phyloP scores from a whole-genome alignment of 73 alveolate genomes.

The Paraurostyla sp. region DNA sequence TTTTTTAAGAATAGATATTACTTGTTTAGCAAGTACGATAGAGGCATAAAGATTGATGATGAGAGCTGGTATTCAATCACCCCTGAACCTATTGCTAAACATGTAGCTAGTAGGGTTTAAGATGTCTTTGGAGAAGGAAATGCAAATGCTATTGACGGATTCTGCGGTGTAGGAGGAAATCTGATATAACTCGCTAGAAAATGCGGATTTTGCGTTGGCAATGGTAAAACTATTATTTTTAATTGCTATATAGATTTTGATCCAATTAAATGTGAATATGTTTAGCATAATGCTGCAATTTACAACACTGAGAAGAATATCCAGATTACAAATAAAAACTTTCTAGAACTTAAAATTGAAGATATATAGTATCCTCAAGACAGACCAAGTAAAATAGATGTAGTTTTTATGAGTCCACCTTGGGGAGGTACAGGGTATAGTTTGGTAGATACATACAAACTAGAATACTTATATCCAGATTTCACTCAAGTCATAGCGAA shows the following conservation, averaged over 20 bases:
- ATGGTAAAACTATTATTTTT: background rate
- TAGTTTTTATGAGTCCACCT: slow-evolving; percentile 89
- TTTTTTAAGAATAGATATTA: slow-evolving; percentile 88
- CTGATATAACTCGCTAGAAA: slow-evolving; percentile 74
- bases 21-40: slow-evolving; percentile 91
- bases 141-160: slow-evolving; percentile 87
- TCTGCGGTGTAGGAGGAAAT: slow-evolving; percentile 97
- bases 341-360: slow-evolving; percentile 42
- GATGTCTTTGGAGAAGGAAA: slow-evolving; percentile 52
- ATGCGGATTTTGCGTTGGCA: slow-evolving; percentile 48
- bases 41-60: slow-evolving; percentile 91
- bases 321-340: slow-evolving; percentile 57
- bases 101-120: slow-evolving; percentile 79
- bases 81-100: slow-evolving; percentile 91
- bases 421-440: slow-evolving; percentile 89
- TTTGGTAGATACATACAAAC: slow-evolving; percentile 32
- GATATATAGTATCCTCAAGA: slow-evolving; percentile 40
- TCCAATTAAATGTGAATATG: slow-evolving; percentile 59
- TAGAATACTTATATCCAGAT: slow-evolving; percentile 64
- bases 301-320: slow-evolving; percentile 60
- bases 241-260: slow-evolving; percentile 53
- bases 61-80: slow-evolving; percentile 96
- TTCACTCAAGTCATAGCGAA: slow-evolving; percentile 17
- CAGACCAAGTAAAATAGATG: slow-evolving; percentile 68
- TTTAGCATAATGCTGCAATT: slow-evolving; percentile 65